Percentiles rank a stretch among this genome's conserved stretches.
Evolutionary conservation across 164 flowering plant genomes (phyloP).

Genomic region (Kingdonia uniflora): DNA sequence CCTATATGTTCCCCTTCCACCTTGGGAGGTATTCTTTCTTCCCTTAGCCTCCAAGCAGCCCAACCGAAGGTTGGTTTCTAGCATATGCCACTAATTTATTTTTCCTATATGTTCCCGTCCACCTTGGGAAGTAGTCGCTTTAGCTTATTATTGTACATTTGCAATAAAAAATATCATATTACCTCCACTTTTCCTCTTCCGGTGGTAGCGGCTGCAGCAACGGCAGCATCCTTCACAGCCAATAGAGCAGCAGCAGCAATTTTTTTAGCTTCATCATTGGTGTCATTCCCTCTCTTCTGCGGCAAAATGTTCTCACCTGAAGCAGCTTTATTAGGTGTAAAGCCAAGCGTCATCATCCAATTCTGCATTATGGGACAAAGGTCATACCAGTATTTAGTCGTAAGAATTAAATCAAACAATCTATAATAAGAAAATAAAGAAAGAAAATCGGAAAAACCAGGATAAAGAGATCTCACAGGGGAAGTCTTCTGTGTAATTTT

Average conservation of each 20-base stretch:
- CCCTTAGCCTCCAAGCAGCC: too few species aligned
- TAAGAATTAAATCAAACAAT: too few species aligned
- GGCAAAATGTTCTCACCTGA: slow-evolving; percentile 14
- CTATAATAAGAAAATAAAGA: not conserved
- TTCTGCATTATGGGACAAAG: slow-evolving; percentile 21
- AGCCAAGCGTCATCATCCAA: slow-evolving; percentile 71
- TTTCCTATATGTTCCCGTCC: too few species aligned
- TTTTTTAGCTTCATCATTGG: slow-evolving; percentile 56
- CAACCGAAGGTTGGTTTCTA: too few species aligned
- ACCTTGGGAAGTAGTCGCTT: too few species aligned
- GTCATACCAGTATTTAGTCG: slow-evolving; percentile 1
- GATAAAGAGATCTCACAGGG: slow-evolving; percentile 25
- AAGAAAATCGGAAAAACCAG: too few species aligned
- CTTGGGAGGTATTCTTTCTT: too few species aligned
- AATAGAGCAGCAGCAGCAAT: slow-evolving; percentile 90
- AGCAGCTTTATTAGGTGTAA: slow-evolving; percentile 35
- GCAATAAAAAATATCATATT: too few species aligned
- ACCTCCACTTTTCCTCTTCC: slow-evolving; percentile 86
- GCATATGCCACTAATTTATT: too few species aligned
- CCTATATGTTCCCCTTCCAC: too few species aligned
- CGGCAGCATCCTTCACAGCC: slow-evolving; percentile 64
- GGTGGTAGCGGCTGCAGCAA: slow-evolving; percentile 27
- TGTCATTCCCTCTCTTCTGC: slow-evolving; percentile 32
- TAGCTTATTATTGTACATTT: too few species aligned
- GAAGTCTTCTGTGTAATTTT: slow-evolving; percentile 26